phyloP scores from a whole-genome alignment of 768 basidiomycete genomes.

The Artomyces pyxidatus region DNA sequence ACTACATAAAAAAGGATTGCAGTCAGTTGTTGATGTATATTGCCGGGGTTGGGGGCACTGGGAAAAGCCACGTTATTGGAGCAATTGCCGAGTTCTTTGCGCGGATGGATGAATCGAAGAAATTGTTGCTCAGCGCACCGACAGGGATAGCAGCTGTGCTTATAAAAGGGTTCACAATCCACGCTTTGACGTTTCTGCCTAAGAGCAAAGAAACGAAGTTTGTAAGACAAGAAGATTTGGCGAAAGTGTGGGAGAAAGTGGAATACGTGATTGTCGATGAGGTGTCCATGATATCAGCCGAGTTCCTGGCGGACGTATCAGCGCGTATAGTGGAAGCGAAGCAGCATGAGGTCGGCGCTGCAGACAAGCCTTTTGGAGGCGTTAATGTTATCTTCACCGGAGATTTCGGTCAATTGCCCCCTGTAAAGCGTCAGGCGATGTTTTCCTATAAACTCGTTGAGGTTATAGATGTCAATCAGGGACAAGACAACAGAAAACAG shows the following conservation, averaged over 20 bases:
- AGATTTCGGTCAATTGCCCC: neutral
- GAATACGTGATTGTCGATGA: constrained; percentile 6
- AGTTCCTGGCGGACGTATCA: neutral
- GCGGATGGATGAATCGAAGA: neutral
- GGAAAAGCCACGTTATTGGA: too few relatives aligned
- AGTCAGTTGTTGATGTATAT: too few relatives aligned
- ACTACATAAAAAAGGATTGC: too few relatives aligned
- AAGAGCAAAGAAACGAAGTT: neutral
- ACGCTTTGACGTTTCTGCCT: constrained; percentile 18
- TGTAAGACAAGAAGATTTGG: neutral
- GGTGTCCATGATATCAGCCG: neutral
- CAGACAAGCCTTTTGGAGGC: neutral
- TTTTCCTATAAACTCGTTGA: neutral
- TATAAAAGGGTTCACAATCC: constrained; percentile 24
- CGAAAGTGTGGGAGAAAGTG: constrained; percentile 11
- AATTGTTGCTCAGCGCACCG: constrained; percentile 19
- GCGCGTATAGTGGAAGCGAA: neutral
- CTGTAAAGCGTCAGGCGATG: neutral
- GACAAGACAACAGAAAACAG: neutral
- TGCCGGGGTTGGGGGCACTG: too few relatives aligned
- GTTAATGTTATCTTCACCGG: neutral
- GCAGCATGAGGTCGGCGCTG: neutral
- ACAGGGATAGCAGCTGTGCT: constrained; percentile 25
- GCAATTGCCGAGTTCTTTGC: too few relatives aligned
- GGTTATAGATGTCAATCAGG: neutral